Evolutionary conservation across 148 eudicot species (phyloP), one percentile per base, ranked within the genome.

Genomic region (Rhododendron griersonianum): DNA sequence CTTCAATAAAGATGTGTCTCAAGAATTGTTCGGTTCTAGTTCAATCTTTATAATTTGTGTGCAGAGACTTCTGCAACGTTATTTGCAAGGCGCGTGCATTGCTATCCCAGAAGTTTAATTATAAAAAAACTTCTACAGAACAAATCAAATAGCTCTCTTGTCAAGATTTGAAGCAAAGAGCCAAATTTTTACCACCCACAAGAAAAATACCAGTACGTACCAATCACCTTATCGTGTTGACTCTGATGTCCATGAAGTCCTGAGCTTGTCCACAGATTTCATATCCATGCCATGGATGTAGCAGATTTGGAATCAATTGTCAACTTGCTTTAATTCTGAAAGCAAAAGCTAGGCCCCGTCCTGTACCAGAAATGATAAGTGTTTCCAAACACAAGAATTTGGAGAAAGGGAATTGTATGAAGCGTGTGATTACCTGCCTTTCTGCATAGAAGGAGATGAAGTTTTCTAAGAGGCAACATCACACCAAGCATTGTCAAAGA

Each of bases 221-320:
- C 55, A 80, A 41, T 28, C 37, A 78, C 2, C 55, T 47, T 45
- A 47, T 78, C 81, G 3, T 47, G 33, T n/a, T 7, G 39, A 50
- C 82, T 80, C 37, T 2, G 11, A 25, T 47, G 61, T 50, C 44
- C 35, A 15, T 25, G 14, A 71, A 41, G 55, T 25, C 82, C 61
- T 5, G 44, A 51, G 47, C 67, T 53, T 81, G 83, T 81, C 83
- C 83, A 81, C 83, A 81, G 15, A 55, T 30, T 15, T 33, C 18
- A 30, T 81, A 33, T 37, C 39, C 21, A 4, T 61, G 37, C 5
- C 18, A 6, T 23, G 57, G 4, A 28, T 25, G 82, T 15, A 28
- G 39, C 9, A 80, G 11, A 23, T 25, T 15, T 50, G 61, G 82
- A n/a, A 47, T 80, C 59, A 25, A 50, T 13, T 80, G 82, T 28